Conservation (phyloP, 192 early-diverging fungal genomes). For the Coemansia javaensis region DNA sequence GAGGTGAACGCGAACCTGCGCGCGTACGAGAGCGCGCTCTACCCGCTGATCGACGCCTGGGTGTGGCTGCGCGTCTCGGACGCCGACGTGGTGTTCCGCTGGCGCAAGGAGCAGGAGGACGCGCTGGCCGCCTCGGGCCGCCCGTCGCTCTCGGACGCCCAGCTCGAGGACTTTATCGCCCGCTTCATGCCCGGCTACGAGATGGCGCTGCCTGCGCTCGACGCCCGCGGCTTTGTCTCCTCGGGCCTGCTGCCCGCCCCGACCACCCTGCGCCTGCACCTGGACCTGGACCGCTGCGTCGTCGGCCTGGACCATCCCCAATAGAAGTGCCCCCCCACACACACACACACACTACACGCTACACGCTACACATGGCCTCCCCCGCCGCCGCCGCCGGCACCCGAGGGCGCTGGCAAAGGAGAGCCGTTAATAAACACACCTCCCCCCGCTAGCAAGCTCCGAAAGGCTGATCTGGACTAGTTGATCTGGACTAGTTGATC, state of each 20-base stretch:
- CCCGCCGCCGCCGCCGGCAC: no score
- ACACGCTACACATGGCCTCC: no score
- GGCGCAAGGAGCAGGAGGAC: constrained; percentile 87
- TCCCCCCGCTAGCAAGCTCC: no score
- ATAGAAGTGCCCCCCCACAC: background rate
- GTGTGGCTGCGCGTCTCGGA: constrained; percentile 62
- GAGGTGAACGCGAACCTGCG: constrained; percentile 29
- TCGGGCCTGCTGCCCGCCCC: constrained; percentile 20
- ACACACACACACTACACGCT: no score
- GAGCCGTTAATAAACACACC: no score
- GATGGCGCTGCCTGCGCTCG: constrained; percentile 34
- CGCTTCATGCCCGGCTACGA: constrained; percentile 85
- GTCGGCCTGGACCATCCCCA: constrained; percentile 34
- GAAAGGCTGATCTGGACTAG: no score
- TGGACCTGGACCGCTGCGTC: constrained; percentile 39
- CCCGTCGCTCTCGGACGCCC: constrained; percentile 61
- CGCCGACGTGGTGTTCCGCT: constrained; percentile 67
- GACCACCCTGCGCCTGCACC: constrained; percentile 34
- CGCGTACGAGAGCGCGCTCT: constrained; percentile 56
- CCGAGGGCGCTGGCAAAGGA: no score
- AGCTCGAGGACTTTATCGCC: constrained; percentile 79
- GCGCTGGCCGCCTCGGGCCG: constrained; percentile 29
- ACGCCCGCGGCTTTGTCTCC: constrained; percentile 27
- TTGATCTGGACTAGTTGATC: no score
- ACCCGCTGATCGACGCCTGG: constrained; percentile 71